phyloP scores from a whole-genome alignment of 2,329 filamentous ascomycete genomes.

The Penicillium sp. region DNA sequence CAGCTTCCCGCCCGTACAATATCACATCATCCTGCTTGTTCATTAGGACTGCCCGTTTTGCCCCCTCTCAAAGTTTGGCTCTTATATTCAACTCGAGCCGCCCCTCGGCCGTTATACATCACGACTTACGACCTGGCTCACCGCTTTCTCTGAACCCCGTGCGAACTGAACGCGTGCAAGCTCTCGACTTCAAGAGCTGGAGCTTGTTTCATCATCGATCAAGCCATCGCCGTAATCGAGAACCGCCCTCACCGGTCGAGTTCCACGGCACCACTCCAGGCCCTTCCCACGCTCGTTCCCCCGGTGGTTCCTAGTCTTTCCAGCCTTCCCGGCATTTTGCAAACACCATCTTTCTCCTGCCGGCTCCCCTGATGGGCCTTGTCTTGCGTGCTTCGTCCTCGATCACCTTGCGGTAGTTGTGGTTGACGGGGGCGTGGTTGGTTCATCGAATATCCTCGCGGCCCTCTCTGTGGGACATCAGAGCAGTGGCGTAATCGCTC shows the following conservation, averaged over 20 bases:
- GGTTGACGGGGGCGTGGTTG: slow-evolving; percentile 29
- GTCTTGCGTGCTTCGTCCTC: slow-evolving; percentile 21
- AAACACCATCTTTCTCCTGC: slow-evolving; percentile 8
- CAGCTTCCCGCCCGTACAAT: slow-evolving; percentile 22
- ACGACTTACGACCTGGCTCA: not conserved
- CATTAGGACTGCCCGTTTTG: slow-evolving; percentile 18
- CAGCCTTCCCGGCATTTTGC: slow-evolving; percentile 10
- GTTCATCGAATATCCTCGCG: slow-evolving; percentile 9
- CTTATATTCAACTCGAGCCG: too few relatives aligned
- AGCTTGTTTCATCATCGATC: slow-evolving; percentile 1
- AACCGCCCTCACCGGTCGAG: slow-evolving; percentile 9
- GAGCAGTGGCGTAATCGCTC: slow-evolving; percentile 16
- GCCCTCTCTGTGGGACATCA: slow-evolving; percentile 16
- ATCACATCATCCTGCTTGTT: slow-evolving; percentile 32
- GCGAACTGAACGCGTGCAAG: too few relatives aligned
- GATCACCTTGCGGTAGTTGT: slow-evolving; percentile 38
- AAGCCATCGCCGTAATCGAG: slow-evolving; percentile 3
- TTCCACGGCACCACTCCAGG: slow-evolving; percentile 19
- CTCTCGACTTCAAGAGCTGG: not conserved
- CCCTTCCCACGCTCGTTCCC: slow-evolving; percentile 11
- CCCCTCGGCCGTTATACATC: slow-evolving; percentile 2
- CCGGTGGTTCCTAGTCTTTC: slow-evolving; percentile 19
- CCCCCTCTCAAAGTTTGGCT: too few relatives aligned
- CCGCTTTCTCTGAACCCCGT: too few relatives aligned
- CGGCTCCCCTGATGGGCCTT: slow-evolving; percentile 37